Conservation (phyloP, 768 basidiomycete species). For the Kwoniella bestiolae region DNA sequence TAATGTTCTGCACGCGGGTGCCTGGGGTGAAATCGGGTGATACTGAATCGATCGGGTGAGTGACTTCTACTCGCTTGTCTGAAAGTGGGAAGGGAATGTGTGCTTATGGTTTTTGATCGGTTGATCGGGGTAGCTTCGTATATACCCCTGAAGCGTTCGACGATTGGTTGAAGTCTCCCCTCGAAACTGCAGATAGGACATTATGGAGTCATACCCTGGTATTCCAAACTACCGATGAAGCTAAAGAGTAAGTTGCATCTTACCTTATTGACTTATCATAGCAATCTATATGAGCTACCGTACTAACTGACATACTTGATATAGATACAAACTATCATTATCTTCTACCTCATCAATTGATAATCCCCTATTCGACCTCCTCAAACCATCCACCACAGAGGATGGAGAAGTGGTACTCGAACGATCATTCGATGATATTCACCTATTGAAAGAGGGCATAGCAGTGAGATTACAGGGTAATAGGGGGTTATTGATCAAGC, state of each 20-base stretch:
- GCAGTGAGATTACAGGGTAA: constrained; percentile 6
- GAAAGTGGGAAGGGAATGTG: not conserved
- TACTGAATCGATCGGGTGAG: not conserved
- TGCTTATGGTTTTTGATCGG: not conserved
- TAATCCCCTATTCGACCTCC: constrained; percentile 2
- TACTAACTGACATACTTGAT: too few species aligned
- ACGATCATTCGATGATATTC: constrained; percentile 1
- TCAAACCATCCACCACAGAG: not conserved
- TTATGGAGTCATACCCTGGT: constrained; percentile 2
- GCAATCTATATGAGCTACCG: too few species aligned
- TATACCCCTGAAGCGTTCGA: constrained; percentile 20
- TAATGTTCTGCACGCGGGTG: constrained; percentile 8
- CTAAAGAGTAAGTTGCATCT: not conserved
- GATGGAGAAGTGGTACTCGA: not conserved
- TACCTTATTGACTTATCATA: too few species aligned
- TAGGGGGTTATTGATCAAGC: constrained; percentile 8
- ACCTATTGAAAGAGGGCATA: constrained; percentile 6
- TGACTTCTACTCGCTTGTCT: too few species aligned
- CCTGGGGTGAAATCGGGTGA: not conserved
- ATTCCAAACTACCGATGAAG: not conserved
- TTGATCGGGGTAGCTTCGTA: constrained; percentile 8
- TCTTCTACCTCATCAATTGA: not conserved
- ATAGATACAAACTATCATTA: constrained; percentile 2
- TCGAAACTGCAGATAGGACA: not conserved
- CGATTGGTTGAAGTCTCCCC: constrained; percentile 13